These are phyloP conservation scores for Isochrysis galbana DNA, from an alignment of 78 protist species.

Conservation along the genomic window DNA sequence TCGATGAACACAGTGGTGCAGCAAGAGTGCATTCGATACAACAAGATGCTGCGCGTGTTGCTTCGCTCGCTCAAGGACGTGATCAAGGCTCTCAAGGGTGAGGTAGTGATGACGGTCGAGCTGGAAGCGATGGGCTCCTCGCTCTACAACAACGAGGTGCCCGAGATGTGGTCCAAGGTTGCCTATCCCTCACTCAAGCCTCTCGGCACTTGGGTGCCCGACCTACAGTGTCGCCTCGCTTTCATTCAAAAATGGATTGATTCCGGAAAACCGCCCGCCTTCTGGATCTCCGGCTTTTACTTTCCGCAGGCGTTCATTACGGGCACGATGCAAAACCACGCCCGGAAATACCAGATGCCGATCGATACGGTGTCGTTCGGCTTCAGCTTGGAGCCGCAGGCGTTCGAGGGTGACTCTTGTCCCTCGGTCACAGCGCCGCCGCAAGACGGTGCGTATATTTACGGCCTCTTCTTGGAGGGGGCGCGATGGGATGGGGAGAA, in stretches of 20 bases:
- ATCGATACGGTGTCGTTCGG: conserved; percentile 67
- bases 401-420: not conserved
- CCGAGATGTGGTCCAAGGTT: conserved; percentile 40
- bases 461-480: conserved; percentile 34
- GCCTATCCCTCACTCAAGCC: conserved; percentile 77
- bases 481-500: conserved; percentile 45
- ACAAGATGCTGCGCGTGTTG: conserved; percentile 55
- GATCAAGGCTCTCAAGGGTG: conserved; percentile 68
- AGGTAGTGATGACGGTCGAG: conserved; percentile 70
- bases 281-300: conserved; percentile 86
- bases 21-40: conserved; percentile 79
- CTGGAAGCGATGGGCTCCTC: conserved; percentile 68
- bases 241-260: conserved; percentile 66
- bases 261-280: conserved; percentile 60
- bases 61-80: conserved; percentile 41
- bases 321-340: conserved; percentile 80
- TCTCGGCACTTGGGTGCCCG: conserved; percentile 76
- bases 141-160: conserved; percentile 49
- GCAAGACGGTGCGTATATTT: not conserved
- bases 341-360: conserved; percentile 50
- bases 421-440: conserved; percentile 10
- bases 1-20: conserved; percentile 74
- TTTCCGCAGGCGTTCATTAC: conserved; percentile 89
- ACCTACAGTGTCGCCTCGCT: conserved; percentile 19
- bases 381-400: not conserved